Base-by-base conservation (phyloP, 2,329 filamentous ascomycete genomes). In the Hypoxylon sp. region DNA sequence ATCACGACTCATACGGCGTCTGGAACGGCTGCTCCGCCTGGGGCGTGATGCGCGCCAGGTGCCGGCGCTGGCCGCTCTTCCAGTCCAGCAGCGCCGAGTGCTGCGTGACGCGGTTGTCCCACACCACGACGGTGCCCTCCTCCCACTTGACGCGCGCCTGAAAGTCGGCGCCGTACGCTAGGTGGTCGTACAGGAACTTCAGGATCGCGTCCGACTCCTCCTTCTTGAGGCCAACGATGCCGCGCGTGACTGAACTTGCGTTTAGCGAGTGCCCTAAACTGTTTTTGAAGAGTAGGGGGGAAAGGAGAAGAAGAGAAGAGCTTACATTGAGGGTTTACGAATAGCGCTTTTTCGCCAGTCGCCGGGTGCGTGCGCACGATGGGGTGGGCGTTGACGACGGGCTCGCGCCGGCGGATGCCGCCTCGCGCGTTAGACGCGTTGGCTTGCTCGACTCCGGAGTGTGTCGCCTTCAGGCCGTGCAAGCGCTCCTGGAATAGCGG, bases 341-440 rank as follows among this genome's bases (percentile, higher is more conserved):
- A 97, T 6, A 97, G 82, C 0, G 92, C 91, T 82, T 97, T 97
- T 79, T 97, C 92, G 14, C 93, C 92, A 0, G 94, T 97, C 6
- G 85, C 89, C 0, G 94, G 93, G 77, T 97, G 94, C 0, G 93
- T 95, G 17, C 93, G 85, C 1, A 97, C 88, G 66, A 97, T 82
- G 0, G 94, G 94, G 75, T 97, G 94, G 51, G 89, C 88, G 50
- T 88, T 90, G 37, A 88, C 86, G 1, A 96, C 89, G 0, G 93
- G 92, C 71, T 95, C 92, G 48, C 94, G 88, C 11, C 93, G 86
- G 68, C 91, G 90, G 74, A 95, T 88, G 48, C 92, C 89, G 6
- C 90, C 92, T 44, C 89, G 85, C 14, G 85, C 85, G n/a, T 86
- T 81, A 48, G 91, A 90, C 27, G 88, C 89, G 48, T 91, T 88